phyloP scores from a whole-genome alignment of 2,329 filamentous ascomycete genomes.

The Calonectria naviculata region DNA sequence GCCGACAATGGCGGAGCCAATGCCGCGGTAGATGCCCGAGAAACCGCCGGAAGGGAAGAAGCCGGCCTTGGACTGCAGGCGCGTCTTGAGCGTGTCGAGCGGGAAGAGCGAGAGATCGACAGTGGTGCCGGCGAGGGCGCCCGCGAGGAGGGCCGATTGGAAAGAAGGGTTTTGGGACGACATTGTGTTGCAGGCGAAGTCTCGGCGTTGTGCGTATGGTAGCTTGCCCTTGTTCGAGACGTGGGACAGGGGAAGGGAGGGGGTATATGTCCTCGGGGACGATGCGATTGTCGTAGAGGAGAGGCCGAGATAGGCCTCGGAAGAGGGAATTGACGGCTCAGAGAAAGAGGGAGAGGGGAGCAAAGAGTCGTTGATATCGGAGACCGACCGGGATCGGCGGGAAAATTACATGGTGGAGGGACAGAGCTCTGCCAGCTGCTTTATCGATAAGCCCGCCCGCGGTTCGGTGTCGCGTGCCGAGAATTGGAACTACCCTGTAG shows the following conservation, averaged over 20 bases:
- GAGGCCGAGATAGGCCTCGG: not conserved
- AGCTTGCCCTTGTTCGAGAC: not conserved
- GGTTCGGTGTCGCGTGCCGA: constrained; percentile 1
- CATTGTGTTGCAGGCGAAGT: constrained; percentile 1
- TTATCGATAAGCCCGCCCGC: constrained; percentile 39
- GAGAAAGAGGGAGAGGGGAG: not conserved
- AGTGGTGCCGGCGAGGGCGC: constrained; percentile 91
- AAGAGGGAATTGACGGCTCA: not conserved
- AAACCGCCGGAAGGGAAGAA: constrained; percentile 90
- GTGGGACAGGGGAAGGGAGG: constrained; percentile 1
- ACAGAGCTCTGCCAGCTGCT: constrained; percentile 6
- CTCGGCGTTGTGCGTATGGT: not conserved
- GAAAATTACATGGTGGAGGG: constrained; percentile 28
- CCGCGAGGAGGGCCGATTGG: constrained; percentile 76
- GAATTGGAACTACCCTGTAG: constrained; percentile 2
- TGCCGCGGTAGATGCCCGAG: constrained; percentile 90
- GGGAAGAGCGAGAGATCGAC: constrained; percentile 98
- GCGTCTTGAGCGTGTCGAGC: constrained; percentile 98
- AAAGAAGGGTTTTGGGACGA: constrained; percentile 55
- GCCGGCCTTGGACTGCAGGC: constrained; percentile 84
- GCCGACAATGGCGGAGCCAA: constrained; percentile 89
- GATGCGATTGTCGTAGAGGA: not conserved
- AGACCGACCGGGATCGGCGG: constrained; percentile 42
- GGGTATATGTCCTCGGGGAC: constrained; percentile 6
- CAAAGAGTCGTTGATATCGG: constrained; percentile 25